These are phyloP conservation scores for Penicilliopsis zonata DNA, from an alignment of 495 filamentous ascomycete genomes.

Conservation along the genomic window DNA sequence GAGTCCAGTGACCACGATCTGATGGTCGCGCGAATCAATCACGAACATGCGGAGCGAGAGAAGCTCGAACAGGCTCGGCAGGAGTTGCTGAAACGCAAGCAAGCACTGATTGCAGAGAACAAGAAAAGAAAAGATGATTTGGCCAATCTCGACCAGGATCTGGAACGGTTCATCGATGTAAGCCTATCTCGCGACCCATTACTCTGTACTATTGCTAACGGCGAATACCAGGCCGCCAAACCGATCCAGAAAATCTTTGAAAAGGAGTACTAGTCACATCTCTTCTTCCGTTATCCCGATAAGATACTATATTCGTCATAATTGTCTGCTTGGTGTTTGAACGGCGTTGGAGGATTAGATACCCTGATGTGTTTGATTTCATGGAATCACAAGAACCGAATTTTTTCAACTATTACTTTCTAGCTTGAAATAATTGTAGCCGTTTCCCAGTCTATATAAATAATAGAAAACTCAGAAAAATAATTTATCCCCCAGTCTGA, in stretches of 20 bases:
- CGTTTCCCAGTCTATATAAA: too few relatives aligned
- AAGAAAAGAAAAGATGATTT: constrained; percentile 92
- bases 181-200: constrained; percentile 3
- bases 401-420: too few relatives aligned
- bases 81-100: constrained; percentile 79
- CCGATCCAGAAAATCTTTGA: constrained; percentile 76
- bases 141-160: constrained; percentile 72
- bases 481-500: too few relatives aligned
- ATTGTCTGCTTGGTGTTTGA: background rate
- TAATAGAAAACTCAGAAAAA: too few relatives aligned
- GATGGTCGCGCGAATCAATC: constrained; percentile 85
- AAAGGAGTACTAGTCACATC: constrained; percentile 42
- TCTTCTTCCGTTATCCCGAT: background rate
- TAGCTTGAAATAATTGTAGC: too few relatives aligned
- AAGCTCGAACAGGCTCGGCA: constrained; percentile 78
- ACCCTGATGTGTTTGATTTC: too few relatives aligned
- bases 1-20: constrained; percentile 61
- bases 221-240: constrained; percentile 53
- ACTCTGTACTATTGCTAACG: background rate
- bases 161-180: constrained; percentile 81
- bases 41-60: constrained; percentile 79
- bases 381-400: too few relatives aligned
- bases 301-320: background rate
- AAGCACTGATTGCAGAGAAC: constrained; percentile 83
- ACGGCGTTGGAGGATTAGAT: too few relatives aligned